Base-by-base conservation (phyloP, 768 basidiomycete species). In the Lactarius sp. region DNA sequence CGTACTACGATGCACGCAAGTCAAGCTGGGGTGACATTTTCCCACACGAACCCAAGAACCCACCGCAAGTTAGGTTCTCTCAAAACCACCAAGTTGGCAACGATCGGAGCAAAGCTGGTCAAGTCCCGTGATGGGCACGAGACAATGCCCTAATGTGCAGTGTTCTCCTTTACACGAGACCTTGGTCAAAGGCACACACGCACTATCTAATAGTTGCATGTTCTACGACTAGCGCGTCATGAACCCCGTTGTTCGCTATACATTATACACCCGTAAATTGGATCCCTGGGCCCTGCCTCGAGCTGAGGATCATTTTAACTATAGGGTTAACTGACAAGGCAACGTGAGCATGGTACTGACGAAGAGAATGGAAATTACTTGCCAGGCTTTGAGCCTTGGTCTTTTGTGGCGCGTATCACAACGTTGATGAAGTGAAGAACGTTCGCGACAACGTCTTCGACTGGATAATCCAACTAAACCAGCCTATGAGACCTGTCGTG, bases 1-100 rank as follows among this genome's bases (percentile, higher is more conserved):
- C 84, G 0, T 99, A 85, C 72, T 94, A 98, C 71, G 97, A 98
- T 73, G 94, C 95, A 2, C 86, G 95, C 41, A 98, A 98, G 76
- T 86, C 91, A 0, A 76, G 75, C 10, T 98, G 96, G 95, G 97
- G 97, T 20, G 97, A 98, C 72, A 79, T 92, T 27, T 98, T 98
- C 75, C 97, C 97, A 22, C 95, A 98, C 71, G 75, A 79, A 18
- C 85, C 94, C 5, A 94, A 94, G 75, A 92, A 90, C 71, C 71
- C 78, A 6, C 85, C 89, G 0, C 84, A 90, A 60, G 83, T 86
- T 66, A 85, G 88, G 3, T 76, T 64, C 31, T 18, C 61, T 44
- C 59, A 78, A 70, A 78, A 81, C 69, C 75, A 77, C 61, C 73
- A 69, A 65, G 63, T 68, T 6, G 74, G 72, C 54, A 72, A 73